Percentiles rank a stretch among this genome's conserved stretches.
Conservation (phyloP, 2,329 filamentous ascomycete genomes). For the Juglanconis sp. region DNA sequence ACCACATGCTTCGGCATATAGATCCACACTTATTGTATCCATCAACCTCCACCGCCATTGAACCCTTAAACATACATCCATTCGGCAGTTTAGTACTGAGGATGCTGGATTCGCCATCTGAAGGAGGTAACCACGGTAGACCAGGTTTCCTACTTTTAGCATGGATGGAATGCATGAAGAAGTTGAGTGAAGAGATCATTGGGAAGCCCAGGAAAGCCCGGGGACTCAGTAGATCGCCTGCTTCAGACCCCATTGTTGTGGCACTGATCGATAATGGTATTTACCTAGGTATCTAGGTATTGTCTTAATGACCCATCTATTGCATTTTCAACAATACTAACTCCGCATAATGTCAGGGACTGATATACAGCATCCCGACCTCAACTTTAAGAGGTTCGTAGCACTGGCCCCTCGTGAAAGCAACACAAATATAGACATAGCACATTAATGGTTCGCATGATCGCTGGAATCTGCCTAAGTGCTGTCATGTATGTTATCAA, state of each 20-base stretch:
- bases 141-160: too few species aligned
- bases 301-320: background rate
- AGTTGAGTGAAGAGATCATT: background rate
- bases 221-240: background rate
- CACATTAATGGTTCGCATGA: constrained; percentile 2
- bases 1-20: too few species aligned
- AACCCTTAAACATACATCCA: too few species aligned
- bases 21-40: too few species aligned
- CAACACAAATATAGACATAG: background rate
- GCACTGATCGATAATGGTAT: background rate
- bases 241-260: background rate
- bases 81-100: too few species aligned
- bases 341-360: background rate
- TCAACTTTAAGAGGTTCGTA: background rate
- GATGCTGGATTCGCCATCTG: too few species aligned
- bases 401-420: background rate
- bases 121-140: too few species aligned
- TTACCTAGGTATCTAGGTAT: background rate
- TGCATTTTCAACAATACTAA: background rate
- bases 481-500: constrained; percentile 1
- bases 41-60: too few species aligned
- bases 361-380: background rate
- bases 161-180: constrained; percentile 8
- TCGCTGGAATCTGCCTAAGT: background rate
- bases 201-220: background rate